Evolutionary conservation across 2,329 filamentous ascomycete species (phyloP), one percentile per base, ranked within the genome.

Genomic region (Aureobasidium lini): DNA sequence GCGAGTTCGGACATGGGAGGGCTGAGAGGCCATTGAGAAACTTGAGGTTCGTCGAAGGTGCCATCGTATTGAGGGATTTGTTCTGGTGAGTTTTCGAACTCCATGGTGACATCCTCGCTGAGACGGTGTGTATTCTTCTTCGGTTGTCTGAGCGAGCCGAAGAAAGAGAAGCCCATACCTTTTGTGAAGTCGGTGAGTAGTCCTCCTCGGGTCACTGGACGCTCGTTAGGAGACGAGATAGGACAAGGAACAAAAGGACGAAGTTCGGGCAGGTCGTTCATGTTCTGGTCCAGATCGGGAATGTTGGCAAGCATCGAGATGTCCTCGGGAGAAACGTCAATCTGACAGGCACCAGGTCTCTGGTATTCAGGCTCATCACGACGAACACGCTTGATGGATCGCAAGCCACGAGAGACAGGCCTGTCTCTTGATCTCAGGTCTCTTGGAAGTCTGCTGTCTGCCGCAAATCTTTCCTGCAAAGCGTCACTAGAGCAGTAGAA

Each of bases 401-500:
- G 23, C 5, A 18, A n/a, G 15, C 48, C 48, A 3, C 44, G 47
- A 18, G 48, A 59, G 4, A 16, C n/a, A 16, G 39, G 47, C 39
- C 57, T 15, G 11, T 59, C 31, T 16, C 43, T 47, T 3, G 15
- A 18, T 23, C 43, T 48, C 13, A 44, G 28, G n/a, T 59, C 46
- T 6, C 44, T 43, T 8, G 46, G 23, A 18, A 58, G 37, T 16
- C 13, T 49, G n/a, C 37, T 49, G 34, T 49, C 44, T 18, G 47
- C 44, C n/a, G 47, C 32, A 37, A 59, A 59, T 16, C 40, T 46
- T 31, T 59, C 57, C 11, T 37, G 37, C 42, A 62, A 32, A 32
- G 54, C 61, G 34, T 62, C 62, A 34, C 54, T 61, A 43, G 61
- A 62, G 34, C 59, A 60, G 47, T 61, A 62, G 36, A 58, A 54